Conservation (phyloP, 768 basidiomycete species). For the Tylopilus sp. region DNA sequence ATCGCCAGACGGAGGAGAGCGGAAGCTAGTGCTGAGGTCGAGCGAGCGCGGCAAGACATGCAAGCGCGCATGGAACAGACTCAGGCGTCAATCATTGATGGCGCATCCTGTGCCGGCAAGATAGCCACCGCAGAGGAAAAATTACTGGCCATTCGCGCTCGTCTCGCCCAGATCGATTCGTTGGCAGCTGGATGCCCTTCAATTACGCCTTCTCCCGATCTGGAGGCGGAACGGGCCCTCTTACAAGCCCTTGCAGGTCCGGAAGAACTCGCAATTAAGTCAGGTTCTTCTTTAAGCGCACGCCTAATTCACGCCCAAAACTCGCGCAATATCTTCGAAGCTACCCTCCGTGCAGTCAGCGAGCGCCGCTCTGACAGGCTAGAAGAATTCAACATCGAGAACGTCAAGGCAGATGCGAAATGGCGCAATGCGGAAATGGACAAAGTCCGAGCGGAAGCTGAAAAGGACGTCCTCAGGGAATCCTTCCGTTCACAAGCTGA, state of each 20-base stretch:
- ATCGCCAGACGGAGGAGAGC: slow-evolving; percentile 60
- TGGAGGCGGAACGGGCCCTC: slow-evolving; percentile 71
- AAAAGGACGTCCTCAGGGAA: slow-evolving; percentile 59
- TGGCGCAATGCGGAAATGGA: slow-evolving; percentile 72
- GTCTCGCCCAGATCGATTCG: slow-evolving; percentile 56
- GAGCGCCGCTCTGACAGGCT: slow-evolving; percentile 77
- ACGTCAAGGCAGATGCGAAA: slow-evolving; percentile 65
- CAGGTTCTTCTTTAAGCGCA: slow-evolving; percentile 54
- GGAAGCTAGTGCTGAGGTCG: slow-evolving; percentile 73
- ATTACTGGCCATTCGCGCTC: slow-evolving; percentile 57
- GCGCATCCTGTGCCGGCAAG: slow-evolving; percentile 70
- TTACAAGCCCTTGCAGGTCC: slow-evolving; percentile 62
- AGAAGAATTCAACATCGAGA: slow-evolving; percentile 67
- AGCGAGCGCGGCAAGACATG: slow-evolving; percentile 71
- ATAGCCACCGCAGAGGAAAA: slow-evolving; percentile 68
- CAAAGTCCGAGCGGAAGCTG: slow-evolving; percentile 58
- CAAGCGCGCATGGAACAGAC: slow-evolving; percentile 69
- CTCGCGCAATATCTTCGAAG: slow-evolving; percentile 78
- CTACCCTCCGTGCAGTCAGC: slow-evolving; percentile 77
- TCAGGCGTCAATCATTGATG: slow-evolving; percentile 67
- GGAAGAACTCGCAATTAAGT: slow-evolving; percentile 64
- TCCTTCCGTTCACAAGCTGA: slow-evolving; percentile 64
- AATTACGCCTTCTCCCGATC: slow-evolving; percentile 45
- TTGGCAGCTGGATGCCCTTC: slow-evolving; percentile 35
- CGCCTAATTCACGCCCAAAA: slow-evolving; percentile 69